Evolutionary conservation across 257 asterid species (phyloP), one percentile per base, ranked within the genome.

Genomic region (Solanum raphanifolium): DNA sequence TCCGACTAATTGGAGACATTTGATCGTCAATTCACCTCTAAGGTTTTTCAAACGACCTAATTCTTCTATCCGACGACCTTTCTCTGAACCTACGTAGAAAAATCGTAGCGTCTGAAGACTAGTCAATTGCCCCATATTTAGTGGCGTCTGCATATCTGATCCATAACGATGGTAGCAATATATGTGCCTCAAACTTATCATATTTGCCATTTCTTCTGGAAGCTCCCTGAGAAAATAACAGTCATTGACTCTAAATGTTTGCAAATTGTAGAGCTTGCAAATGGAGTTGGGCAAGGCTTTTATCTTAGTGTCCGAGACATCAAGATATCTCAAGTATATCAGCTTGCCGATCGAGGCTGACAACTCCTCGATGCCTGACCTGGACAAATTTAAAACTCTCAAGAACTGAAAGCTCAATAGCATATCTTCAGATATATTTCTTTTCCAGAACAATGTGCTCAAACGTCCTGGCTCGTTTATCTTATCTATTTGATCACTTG

Each of bases 151-250:
- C 10, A 9, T 8, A 39, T 39, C 3, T 9, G 43, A 39, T 39
- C 12, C 1, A 25, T 66, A 13, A 9, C 1, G 4, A 7, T 1
- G 25, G 12, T 5, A 31, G 8, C 6, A 55, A 62, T 87, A 52
- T 20, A 91, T 88, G 85, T 91, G 90, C 39, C 92, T 89, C 83
- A 91, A 73, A 65, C 85, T 88, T 21, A 89, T 31, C 69, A 89
- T 68, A 87, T 87, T 20, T 21, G 9, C 32, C 83, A 91, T 36
- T 6, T 74, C 20, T 3, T 66, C 34, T 2, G 89, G 92, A 48
- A 90, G 87, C 75, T 10, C 11, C 7, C 16, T 55, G 31, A 13
- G 72, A 4, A 5, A 65, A 10, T 2, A 20, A 48, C 69, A 86
- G 4, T 16, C 4, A 27, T 2, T 6, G 6, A 84, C 36, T 31